Evolutionary conservation across 73 alveolate genomes (phyloP).

Genomic region (Tetrahymena elliotti): DNA sequence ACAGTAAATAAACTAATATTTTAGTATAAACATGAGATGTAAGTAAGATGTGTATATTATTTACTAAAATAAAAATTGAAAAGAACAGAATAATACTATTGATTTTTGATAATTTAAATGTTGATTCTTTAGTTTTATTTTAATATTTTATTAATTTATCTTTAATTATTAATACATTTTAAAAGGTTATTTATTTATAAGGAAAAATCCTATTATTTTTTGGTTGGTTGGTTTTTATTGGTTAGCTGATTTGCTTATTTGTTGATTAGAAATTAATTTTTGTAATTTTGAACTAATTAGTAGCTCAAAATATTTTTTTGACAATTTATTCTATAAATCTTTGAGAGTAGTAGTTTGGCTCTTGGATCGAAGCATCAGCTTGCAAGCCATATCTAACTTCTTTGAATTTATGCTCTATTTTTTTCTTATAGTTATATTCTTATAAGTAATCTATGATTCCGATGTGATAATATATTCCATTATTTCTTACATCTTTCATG

Average conservation of each 20-base stretch:
- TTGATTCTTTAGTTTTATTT: no score
- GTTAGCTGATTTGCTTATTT: background rate
- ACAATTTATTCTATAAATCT: background rate
- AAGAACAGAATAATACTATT: no score
- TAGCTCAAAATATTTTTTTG: background rate
- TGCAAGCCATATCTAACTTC: background rate
- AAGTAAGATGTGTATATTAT: no score
- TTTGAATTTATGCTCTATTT: constrained; percentile 1
- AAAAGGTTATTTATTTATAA: background rate
- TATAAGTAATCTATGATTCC: constrained; percentile 32
- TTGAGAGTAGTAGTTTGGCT: background rate
- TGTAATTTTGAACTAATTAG: background rate
- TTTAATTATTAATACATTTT: no score
- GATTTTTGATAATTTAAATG: no score
- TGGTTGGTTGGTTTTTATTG: background rate
- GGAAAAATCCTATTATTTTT: no score
- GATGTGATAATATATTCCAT: constrained; percentile 8
- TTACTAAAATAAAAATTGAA: no score
- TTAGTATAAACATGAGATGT: no score
- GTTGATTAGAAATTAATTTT: no score
- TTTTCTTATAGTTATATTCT: constrained; percentile 27
- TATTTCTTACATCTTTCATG: background rate
- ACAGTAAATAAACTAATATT: no score
- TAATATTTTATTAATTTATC: background rate
- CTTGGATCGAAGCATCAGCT: background rate